Percentiles rank a stretch among this genome's conserved stretches.
Conservation (phyloP, 2,329 filamentous ascomycete species). For the Ophiostoma piceae region DNA sequence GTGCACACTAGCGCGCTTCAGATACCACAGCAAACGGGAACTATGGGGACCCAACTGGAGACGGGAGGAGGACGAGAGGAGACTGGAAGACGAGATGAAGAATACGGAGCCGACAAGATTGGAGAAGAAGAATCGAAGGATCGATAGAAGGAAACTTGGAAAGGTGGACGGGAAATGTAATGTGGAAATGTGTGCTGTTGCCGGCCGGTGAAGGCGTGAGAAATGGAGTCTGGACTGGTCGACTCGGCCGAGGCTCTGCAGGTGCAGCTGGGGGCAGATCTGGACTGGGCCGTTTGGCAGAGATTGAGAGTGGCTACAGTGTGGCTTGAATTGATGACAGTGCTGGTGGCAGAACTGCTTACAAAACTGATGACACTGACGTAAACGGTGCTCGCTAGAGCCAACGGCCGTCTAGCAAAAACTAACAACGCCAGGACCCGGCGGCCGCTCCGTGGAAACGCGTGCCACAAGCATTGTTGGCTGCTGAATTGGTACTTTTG, state of each 20-base stretch:
- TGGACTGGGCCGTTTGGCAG: too few species aligned
- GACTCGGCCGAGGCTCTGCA: too few species aligned
- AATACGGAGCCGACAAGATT: neutral
- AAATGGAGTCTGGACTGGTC: too few species aligned
- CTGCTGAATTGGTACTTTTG: neutral
- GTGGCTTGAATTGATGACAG: too few species aligned
- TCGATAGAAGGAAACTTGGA: neutral
- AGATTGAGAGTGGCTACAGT: too few species aligned
- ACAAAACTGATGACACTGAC: neutral
- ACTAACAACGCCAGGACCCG: neutral
- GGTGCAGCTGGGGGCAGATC: too few species aligned
- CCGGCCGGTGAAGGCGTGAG: too few species aligned
- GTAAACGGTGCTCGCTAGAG: neutral
- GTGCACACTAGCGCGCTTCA: conserved; percentile 14
- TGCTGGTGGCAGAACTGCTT: too few species aligned
- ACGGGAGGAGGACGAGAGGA: neutral
- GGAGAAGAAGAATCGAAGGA: neutral
- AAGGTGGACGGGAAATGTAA: neutral
- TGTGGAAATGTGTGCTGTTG: too few species aligned
- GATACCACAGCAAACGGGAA: conserved; percentile 1
- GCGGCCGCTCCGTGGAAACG: conserved; percentile 3
- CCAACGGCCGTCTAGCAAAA: neutral
- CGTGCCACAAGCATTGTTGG: neutral
- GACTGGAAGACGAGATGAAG: neutral
- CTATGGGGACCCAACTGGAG: neutral